Conservation (phyloP, 2,329 filamentous ascomycete genomes). For the Apiospora rasikravindrae region DNA sequence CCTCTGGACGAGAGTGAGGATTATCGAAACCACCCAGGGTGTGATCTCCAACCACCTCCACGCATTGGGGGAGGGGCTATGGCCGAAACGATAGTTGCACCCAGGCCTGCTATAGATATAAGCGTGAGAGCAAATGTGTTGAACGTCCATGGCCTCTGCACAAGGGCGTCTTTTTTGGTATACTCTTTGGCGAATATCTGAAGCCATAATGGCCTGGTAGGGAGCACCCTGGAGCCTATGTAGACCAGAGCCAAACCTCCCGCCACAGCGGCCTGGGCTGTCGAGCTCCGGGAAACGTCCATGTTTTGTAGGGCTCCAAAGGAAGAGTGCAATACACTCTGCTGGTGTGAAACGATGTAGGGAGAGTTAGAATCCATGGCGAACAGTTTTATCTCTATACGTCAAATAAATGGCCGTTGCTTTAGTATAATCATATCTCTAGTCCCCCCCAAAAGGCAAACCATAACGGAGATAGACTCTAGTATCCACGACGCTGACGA, state of each 20-base stretch:
- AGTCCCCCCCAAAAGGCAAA: not conserved
- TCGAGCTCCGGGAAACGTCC: constrained; percentile 25
- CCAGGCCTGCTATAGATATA: constrained; percentile 42
- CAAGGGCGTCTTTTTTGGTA: not conserved
- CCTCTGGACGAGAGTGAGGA: constrained; percentile 45
- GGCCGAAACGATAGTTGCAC: constrained; percentile 39
- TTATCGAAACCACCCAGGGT: constrained; percentile 45
- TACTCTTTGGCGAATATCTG: constrained; percentile 50
- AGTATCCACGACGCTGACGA: not conserved
- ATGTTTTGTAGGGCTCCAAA: not conserved
- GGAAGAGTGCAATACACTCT: not conserved
- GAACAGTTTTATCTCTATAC: not conserved
- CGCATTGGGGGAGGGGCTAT: constrained; percentile 36
- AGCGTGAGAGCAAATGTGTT: constrained; percentile 45
- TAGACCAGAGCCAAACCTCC: constrained; percentile 39
- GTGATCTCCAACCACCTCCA: constrained; percentile 40
- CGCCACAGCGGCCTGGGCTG: constrained; percentile 39
- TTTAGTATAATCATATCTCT: not conserved
- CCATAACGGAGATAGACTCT: not conserved
- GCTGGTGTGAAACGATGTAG: not conserved
- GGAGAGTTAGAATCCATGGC: not conserved
- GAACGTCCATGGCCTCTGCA: constrained; percentile 40
- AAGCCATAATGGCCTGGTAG: constrained; percentile 46
- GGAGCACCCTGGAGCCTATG: constrained; percentile 31
- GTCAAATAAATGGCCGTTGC: not conserved